These are phyloP conservation scores for Prunus yedoensis DNA, from an alignment of 331 rosid species.

Conservation along the genomic window DNA sequence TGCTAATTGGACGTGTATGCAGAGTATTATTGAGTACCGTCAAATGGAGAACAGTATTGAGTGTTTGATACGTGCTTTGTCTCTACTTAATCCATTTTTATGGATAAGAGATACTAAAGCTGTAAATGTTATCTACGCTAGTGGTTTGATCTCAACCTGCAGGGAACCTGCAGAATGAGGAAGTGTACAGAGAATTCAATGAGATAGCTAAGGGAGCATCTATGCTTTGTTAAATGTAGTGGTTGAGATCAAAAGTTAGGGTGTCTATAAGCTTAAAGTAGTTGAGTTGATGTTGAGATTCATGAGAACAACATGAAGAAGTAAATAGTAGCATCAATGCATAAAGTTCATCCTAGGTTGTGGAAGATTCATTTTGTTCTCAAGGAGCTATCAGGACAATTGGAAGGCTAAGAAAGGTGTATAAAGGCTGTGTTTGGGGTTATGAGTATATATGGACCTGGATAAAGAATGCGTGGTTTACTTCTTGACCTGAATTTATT, in stretches of 20 bases:
- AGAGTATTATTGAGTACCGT: too few relatives aligned
- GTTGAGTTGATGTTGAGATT: neutral
- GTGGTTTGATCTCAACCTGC: neutral
- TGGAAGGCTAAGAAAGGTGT: neutral
- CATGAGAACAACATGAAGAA: neutral
- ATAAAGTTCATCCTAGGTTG: neutral
- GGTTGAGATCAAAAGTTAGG: neutral
- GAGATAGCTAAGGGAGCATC: neutral
- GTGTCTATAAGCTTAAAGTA: neutral
- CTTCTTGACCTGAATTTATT: neutral
- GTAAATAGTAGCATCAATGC: neutral
- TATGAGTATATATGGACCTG: neutral
- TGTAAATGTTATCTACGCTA: neutral
- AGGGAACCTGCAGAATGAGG: neutral
- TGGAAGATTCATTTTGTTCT: neutral
- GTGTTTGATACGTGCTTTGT: neutral
- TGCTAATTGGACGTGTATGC: too few relatives aligned
- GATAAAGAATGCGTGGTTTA: neutral
- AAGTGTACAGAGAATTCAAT: neutral
- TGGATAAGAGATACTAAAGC: neutral
- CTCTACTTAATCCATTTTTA: neutral
- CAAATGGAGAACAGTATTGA: too few relatives aligned
- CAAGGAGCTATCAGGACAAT: too few relatives aligned
- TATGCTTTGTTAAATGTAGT: neutral
- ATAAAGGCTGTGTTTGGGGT: constrained; percentile 1